Conservation (phyloP, 169 alveolate genomes). For the Theileria sp. region DNA sequence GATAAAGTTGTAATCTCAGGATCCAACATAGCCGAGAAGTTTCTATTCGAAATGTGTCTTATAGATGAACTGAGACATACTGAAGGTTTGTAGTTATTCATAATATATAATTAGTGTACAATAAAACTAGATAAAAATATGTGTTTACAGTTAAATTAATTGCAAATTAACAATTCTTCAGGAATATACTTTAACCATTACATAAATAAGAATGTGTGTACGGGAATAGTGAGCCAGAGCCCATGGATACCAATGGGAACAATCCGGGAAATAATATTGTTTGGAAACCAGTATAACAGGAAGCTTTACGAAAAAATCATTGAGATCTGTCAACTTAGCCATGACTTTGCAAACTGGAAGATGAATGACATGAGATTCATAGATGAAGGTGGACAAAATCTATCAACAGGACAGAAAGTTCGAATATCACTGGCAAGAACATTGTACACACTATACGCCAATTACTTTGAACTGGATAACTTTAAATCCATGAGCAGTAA, state of each 20-base stretch:
- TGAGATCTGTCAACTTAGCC: conserved; percentile 62
- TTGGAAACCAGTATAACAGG: conserved; percentile 69
- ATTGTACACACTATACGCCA: conserved; percentile 43
- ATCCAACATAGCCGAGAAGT: conserved; percentile 55
- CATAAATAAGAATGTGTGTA: conserved; percentile 61
- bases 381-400: conserved; percentile 73
- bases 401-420: conserved; percentile 63
- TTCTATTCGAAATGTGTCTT: conserved; percentile 22
- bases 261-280: conserved; percentile 73
- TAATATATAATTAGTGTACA: not conserved
- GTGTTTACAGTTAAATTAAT: not conserved
- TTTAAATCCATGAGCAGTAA: not conserved
- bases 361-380: conserved; percentile 70
- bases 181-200: conserved; percentile 28
- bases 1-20: conserved; percentile 41
- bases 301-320: conserved; percentile 56
- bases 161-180: not conserved
- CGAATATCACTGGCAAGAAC: conserved; percentile 58
- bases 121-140: not conserved
- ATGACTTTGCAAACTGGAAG: conserved; percentile 75
- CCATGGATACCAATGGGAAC: conserved; percentile 83
- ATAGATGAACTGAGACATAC: conserved; percentile 32
- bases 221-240: conserved; percentile 71
- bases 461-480: conserved; percentile 1
- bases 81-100: conserved; percentile 20